Evolutionary conservation across 345 rosid genomes (phyloP), one percentile per base, ranked within the genome.

Genomic region (Moringa oleifera): DNA sequence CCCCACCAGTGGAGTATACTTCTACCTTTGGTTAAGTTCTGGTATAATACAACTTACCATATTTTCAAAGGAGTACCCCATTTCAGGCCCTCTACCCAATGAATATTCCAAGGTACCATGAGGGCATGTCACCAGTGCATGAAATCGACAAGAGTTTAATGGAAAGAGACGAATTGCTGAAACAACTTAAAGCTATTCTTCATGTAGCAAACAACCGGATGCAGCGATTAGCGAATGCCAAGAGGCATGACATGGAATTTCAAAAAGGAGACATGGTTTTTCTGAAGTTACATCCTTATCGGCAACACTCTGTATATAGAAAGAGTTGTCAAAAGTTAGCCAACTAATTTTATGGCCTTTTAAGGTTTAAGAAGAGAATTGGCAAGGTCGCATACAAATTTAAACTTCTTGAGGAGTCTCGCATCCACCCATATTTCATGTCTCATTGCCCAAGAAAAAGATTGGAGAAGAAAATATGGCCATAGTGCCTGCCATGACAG

Each of bases 361-460:
- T 2, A 17, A 15, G 20, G 19, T 18, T 59, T 1, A 8, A 10
- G 3, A 16, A 16, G 15, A 4, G 16, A 6, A 18, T 59, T 1
- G 63, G 63, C 0, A 1, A 0, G 25, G 63, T 59, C 1, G 63
- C 63, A 1, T 37, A 59, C 10, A 36, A 59, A 46, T 6, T 59
- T 4, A 2, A 2, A 0, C 20, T 59, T 1, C 63, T 33, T 6
- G 18, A 10, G 1, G 23, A 6, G 2, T 12, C 63, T 1, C 50
- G 8, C 21, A 36, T 59, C 12, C 63, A 59, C 17, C 50, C 7
- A 22, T 59, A 7, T 59, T 59, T 23, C 63, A 59, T 37, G 52
- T 59, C 7, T 59, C 63, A 0, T 21, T 5, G 2, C 50, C 6
- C 51, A 36, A 46, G 52, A 18, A 19, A n/a, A n/a, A n/a, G n/a